A percentile compares a stretch with the other conserved stretches of the same genome.
These are phyloP conservation scores for Lophium mytilinum DNA, from an alignment of 495 filamentous ascomycete genomes.

Conservation along the genomic window DNA sequence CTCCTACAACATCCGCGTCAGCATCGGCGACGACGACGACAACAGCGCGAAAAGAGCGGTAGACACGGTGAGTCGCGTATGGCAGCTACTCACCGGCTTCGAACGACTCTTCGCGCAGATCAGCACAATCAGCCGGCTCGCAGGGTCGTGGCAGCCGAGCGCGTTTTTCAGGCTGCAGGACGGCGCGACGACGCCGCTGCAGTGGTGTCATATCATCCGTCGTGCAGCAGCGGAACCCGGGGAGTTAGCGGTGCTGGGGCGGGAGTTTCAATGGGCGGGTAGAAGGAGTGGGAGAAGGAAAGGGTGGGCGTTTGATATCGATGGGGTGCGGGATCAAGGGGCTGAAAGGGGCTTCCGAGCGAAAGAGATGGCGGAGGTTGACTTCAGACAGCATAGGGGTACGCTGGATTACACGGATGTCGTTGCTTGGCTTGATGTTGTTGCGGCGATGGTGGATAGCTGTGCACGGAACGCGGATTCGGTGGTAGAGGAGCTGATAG, in stretches of 20 bases:
- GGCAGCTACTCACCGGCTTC: background rate
- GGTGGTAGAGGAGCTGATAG: too few relatives aligned
- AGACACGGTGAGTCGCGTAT: background rate
- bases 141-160: too few relatives aligned
- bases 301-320: background rate
- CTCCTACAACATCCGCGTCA: background rate
- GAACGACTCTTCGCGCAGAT: background rate
- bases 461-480: too few relatives aligned
- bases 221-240: background rate
- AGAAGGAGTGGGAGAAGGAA: background rate
- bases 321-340: too few relatives aligned
- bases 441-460: too few relatives aligned
- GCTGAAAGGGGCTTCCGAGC: background rate
- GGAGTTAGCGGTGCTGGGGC: constrained; percentile 1
- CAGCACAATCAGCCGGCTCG: too few relatives aligned
- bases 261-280: background rate
- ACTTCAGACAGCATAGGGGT: too few relatives aligned
- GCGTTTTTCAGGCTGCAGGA: background rate
- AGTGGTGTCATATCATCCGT: background rate
- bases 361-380: background rate
- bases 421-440: too few relatives aligned
- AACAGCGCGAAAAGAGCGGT: background rate
- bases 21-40: background rate
- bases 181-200: background rate
- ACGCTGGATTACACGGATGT: too few relatives aligned